These are phyloP conservation scores for Volvariella volvacea DNA, from an alignment of 1,284 basidiomycete species.

Conservation along the genomic window DNA sequence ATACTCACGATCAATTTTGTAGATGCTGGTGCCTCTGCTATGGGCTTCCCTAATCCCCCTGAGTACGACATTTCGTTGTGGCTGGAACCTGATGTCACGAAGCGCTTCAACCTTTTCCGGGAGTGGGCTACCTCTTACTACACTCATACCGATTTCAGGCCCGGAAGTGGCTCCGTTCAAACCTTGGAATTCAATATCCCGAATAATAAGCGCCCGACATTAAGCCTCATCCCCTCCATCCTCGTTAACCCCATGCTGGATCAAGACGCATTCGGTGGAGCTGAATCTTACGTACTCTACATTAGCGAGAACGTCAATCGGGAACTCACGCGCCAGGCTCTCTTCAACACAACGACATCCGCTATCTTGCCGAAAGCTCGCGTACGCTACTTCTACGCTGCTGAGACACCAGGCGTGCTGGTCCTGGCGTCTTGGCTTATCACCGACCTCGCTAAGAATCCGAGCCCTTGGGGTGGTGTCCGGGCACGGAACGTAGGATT, in stretches of 20 bases:
- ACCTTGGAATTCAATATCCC: not conserved
- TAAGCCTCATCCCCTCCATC: not conserved
- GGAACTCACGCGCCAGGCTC: not conserved
- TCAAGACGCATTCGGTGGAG: not conserved
- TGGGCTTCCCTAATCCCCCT: not conserved
- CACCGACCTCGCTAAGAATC: no score
- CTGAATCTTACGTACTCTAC: not conserved
- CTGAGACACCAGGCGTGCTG: not conserved
- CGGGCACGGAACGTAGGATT: not conserved
- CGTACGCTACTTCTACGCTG: not conserved
- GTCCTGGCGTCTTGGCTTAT: not conserved
- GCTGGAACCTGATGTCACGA: not conserved
- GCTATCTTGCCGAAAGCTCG: not conserved
- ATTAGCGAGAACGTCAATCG: not conserved
- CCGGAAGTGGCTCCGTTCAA: not conserved
- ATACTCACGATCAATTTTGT: not conserved
- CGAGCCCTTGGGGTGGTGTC: no score
- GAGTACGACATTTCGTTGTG: not conserved
- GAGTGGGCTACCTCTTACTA: not conserved
- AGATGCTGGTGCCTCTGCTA: not conserved
- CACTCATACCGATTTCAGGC: not conserved
- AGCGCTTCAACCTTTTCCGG: not conserved
- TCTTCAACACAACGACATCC: not conserved
- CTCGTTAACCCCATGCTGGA: not conserved
- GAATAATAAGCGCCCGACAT: not conserved